Conservation (phyloP, 176 grass and related monocot species). For the Aegilops sharonensis region DNA sequence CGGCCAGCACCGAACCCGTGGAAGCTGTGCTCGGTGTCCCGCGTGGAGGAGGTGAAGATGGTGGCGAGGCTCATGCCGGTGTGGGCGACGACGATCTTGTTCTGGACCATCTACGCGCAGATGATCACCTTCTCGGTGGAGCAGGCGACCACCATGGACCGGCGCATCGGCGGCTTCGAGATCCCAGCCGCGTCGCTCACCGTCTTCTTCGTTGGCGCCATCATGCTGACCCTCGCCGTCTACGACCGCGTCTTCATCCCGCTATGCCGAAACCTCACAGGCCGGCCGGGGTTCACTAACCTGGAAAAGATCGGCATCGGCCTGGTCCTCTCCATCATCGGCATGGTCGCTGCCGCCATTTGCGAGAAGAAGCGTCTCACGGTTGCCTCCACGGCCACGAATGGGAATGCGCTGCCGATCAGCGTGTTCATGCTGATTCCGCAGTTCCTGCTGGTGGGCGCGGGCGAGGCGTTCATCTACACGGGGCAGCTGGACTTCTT, state of each 20-base stretch:
- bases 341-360: constrained; percentile 53
- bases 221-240: constrained; percentile 69
- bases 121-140: constrained; percentile 95
- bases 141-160: constrained; percentile 84
- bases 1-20: constrained; percentile 50
- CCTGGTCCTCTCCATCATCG: constrained; percentile 49
- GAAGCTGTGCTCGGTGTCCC: constrained; percentile 66
- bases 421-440: constrained; percentile 66
- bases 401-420: constrained; percentile 40
- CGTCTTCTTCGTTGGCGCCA: constrained; percentile 75
- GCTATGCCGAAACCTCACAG: constrained; percentile 49
- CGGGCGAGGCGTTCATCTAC: constrained; percentile 9
- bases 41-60: constrained; percentile 69
- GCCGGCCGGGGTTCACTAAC: constrained; percentile 54
- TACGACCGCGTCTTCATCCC: constrained; percentile 77
- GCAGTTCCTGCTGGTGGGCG: constrained; percentile 12
- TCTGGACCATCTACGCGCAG: constrained; percentile 89
- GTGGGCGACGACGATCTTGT: constrained; percentile 66
- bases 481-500: constrained; percentile 14
- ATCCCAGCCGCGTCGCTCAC: constrained; percentile 82
- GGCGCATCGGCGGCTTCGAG: constrained; percentile 58
- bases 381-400: background rate
- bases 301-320: constrained; percentile 75
- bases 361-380: constrained; percentile 26
- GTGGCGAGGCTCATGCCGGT: constrained; percentile 2